Percentiles rank a stretch among this genome's conserved stretches.
Conservation (phyloP, 2,329 filamentous ascomycete genomes). For the Ceratocystiopsis minuta region DNA sequence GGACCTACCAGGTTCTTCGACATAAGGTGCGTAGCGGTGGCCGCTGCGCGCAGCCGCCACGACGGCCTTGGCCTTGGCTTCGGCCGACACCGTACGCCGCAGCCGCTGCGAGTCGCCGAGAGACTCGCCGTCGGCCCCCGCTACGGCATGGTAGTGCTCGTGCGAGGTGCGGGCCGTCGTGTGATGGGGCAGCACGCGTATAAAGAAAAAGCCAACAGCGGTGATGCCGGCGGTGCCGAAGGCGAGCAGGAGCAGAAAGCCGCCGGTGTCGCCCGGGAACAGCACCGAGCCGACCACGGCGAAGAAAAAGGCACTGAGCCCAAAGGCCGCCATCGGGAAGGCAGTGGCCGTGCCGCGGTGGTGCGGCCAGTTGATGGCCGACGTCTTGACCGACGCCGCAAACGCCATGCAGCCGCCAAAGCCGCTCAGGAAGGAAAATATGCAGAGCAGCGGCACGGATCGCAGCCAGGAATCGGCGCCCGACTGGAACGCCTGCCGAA, state of each 20-base stretch:
- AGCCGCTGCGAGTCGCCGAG: constrained; percentile 21
- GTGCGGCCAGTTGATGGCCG: constrained; percentile 78
- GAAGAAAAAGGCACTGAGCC: constrained; percentile 92
- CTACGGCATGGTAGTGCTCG: constrained; percentile 35
- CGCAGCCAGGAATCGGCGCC: constrained; percentile 40
- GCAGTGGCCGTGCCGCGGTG: constrained; percentile 87
- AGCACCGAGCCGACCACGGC: constrained; percentile 58
- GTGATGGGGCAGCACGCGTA: constrained; percentile 46
- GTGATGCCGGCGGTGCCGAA: constrained; percentile 62
- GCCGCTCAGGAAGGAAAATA: constrained; percentile 75
- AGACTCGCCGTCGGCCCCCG: constrained; percentile 16
- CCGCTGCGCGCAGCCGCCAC: constrained; percentile 10
- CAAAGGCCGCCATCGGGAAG: constrained; percentile 82
- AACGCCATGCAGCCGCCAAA: constrained; percentile 87
- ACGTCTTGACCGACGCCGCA: constrained; percentile 66
- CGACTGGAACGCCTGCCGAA: constrained; percentile 59
- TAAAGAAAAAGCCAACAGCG: constrained; percentile 65
- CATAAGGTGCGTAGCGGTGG: constrained; percentile 9
- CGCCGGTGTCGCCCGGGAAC: constrained; percentile 68
- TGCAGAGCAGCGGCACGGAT: constrained; percentile 46
- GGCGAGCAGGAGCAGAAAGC: constrained; percentile 64
- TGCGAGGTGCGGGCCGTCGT: constrained; percentile 23
- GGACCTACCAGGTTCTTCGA: constrained; percentile 50
- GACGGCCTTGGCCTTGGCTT: constrained; percentile 18
- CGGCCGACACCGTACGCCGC: constrained; percentile 24